phyloP scores from a whole-genome alignment of 2,329 filamentous ascomycete genomes.

The Colletotrichum sp. region DNA sequence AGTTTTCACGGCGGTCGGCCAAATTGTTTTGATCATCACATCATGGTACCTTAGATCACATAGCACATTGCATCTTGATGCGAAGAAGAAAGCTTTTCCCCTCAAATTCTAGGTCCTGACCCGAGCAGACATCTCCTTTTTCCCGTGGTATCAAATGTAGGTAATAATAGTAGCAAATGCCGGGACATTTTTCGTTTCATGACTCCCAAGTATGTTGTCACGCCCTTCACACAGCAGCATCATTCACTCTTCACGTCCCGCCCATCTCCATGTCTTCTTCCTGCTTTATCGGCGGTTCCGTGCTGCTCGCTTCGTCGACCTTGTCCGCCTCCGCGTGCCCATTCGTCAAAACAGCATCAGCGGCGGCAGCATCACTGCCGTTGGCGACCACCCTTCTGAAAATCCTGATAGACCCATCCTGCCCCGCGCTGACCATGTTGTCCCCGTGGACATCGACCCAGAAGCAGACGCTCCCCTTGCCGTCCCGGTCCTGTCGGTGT shows the following conservation, averaged over 20 bases:
- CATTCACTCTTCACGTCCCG: background rate
- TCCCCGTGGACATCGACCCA: conserved; percentile 67
- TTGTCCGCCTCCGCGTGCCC: background rate
- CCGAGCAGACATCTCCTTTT: background rate
- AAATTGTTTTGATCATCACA: background rate
- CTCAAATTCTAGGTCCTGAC: background rate
- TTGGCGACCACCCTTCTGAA: conserved; percentile 39
- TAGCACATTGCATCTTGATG: background rate
- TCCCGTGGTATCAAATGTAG: background rate
- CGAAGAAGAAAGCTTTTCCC: background rate
- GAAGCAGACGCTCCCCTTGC: conserved; percentile 60
- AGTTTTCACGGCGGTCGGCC: background rate
- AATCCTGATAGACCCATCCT: conserved; percentile 59
- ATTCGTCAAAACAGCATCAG: background rate
- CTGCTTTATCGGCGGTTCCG: conserved; percentile 23
- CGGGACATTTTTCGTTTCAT: no score
- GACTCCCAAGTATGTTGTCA: background rate
- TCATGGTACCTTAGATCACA: background rate
- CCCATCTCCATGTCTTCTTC: conserved; percentile 21
- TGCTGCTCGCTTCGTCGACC: background rate
- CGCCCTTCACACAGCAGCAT: background rate
- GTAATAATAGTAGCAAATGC: background rate
- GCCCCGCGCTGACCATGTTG: conserved; percentile 62
- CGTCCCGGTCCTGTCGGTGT: conserved; percentile 40
- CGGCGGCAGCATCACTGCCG: background rate